Evolutionary conservation across 2,329 filamentous ascomycete genomes (phyloP), one percentile per base, ranked within the genome.

Genomic region (Penicillium sclerotigenum): DNA sequence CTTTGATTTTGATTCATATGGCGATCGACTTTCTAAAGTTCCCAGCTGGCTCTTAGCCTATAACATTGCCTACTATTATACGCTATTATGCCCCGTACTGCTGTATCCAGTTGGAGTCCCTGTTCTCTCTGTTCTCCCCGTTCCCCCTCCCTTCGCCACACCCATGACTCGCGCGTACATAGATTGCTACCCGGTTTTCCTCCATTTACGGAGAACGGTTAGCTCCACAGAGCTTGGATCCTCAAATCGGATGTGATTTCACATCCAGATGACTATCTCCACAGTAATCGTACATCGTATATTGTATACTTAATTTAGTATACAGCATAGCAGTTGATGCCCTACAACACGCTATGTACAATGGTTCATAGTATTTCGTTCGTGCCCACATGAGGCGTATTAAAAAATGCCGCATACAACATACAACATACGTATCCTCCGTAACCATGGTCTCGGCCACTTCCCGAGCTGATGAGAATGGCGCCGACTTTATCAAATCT

Each of bases 331-430:
- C 14, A 16, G 14, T n/a, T n/a, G 13, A 14, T 31, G 43, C 29
- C 20, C 18, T 46, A 24, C 28, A 24, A n/a, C 13, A 29, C 6
- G 7, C 18, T 33, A n/a, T n/a, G 28, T 33, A 46, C 43, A 33
- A 4, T 33, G 8, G 4, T 22, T 31, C 7, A 4, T 13, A 9
- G 43, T 11, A 13, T 22, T 33, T 26, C 14, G 40, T n/a, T 33
- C 14, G 11, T 13, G 18, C 24, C 8, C 24, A n/a, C 1, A 4
- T 33, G 18, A 22, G 43, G 43, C 18, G 34, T 2, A 34, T 37
- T 48, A 48, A 48, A 48, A 48, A 48, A 48, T 48, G 20, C 28
- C 47, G 47, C 47, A 51, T 33, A 42, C 20, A n/a, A 6, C 47
- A 51, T 33, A 42, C 20, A n/a, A 6, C 5, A 16, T 22, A 7